These are phyloP conservation scores for Mortierella sp. DNA, from an alignment of 371 early-diverging fungal genomes.

Conservation along the genomic window DNA sequence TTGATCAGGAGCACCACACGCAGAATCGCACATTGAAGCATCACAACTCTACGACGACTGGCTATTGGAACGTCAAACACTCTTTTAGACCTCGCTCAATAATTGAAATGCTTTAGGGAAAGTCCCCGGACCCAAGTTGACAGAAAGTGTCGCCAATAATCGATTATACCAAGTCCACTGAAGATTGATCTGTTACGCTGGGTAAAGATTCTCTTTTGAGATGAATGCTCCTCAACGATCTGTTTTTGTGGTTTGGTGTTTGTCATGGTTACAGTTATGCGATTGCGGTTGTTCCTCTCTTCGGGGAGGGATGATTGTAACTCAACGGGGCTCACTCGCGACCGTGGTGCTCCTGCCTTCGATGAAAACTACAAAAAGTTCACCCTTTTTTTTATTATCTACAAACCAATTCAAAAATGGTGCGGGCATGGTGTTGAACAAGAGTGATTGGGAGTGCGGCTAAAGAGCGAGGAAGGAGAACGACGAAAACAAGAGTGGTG, in stretches of 20 bases:
- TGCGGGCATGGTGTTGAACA: neutral
- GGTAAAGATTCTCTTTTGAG: conserved; percentile 36
- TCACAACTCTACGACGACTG: conserved; percentile 50
- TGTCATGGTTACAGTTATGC: conserved; percentile 59
- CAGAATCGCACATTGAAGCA: conserved; percentile 59
- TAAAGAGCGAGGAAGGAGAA: neutral
- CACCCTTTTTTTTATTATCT: conserved; percentile 16
- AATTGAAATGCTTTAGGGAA: conserved; percentile 59
- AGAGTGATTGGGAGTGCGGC: neutral
- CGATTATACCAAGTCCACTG: conserved; percentile 29
- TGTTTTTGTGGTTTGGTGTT: conserved; percentile 54
- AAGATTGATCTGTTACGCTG: conserved; percentile 41
- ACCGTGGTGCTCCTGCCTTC: conserved; percentile 30
- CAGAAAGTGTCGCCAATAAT: conserved; percentile 58
- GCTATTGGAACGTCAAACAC: conserved; percentile 15
- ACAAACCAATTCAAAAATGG: conserved; percentile 8
- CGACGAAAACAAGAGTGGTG: too few species aligned
- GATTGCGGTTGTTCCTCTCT: conserved; percentile 51
- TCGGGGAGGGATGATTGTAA: conserved; percentile 36
- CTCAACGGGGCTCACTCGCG: conserved; percentile 61
- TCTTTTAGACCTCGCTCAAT: conserved; percentile 29
- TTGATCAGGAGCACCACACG: conserved; percentile 49
- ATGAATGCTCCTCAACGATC: conserved; percentile 51
- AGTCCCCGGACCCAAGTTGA: conserved; percentile 55
- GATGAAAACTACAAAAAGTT: conserved; percentile 4